These are phyloP conservation scores for Lippia alba DNA, from an alignment of 305 asterid genomes.

Conservation along the genomic window DNA sequence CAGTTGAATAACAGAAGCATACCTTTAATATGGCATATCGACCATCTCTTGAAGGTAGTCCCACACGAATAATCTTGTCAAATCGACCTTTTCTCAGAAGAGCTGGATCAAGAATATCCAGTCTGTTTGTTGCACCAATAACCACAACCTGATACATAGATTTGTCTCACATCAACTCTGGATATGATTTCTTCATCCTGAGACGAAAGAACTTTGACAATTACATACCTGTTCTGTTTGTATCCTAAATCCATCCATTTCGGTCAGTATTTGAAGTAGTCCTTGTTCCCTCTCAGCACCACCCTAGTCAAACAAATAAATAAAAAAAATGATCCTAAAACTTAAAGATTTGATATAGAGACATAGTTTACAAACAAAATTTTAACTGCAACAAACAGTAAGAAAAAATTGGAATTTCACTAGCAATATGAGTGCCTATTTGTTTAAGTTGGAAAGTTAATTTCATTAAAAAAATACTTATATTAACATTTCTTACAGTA, in stretches of 20 bases:
- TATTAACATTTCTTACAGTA: neutral
- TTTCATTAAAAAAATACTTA: conserved; percentile 12
- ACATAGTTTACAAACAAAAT: conserved; percentile 4
- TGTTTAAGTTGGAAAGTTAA: conserved; percentile 15
- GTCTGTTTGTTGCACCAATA: conserved; percentile 97
- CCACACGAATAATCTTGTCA: conserved; percentile 97
- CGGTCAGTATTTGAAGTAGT: conserved; percentile 94
- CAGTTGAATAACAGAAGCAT: conserved; percentile 31
- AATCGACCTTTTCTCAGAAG: conserved; percentile 95
- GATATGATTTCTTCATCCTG: conserved; percentile 23
- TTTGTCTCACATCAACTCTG: conserved; percentile 30
- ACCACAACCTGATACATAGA: conserved; percentile 72
- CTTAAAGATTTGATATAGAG: conserved; percentile 16
- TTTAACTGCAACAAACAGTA: conserved; percentile 15
- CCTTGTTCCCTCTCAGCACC: conserved; percentile 99
- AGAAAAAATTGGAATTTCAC: conserved; percentile 24
- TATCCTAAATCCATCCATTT: conserved; percentile 97
- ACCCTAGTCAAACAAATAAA: conserved; percentile 64
- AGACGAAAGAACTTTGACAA: conserved; percentile 25
- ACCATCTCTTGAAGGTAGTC: conserved; percentile 94
- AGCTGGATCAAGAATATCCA: conserved; percentile 99
- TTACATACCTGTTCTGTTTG: conserved; percentile 83
- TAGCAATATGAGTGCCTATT: conserved; percentile 15
- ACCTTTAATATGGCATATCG: conserved; percentile 95
- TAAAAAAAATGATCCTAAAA: conserved; percentile 19